Evolutionary conservation across 345 rosid genomes (phyloP).

Genomic region (Gossypium sturtianum): DNA sequence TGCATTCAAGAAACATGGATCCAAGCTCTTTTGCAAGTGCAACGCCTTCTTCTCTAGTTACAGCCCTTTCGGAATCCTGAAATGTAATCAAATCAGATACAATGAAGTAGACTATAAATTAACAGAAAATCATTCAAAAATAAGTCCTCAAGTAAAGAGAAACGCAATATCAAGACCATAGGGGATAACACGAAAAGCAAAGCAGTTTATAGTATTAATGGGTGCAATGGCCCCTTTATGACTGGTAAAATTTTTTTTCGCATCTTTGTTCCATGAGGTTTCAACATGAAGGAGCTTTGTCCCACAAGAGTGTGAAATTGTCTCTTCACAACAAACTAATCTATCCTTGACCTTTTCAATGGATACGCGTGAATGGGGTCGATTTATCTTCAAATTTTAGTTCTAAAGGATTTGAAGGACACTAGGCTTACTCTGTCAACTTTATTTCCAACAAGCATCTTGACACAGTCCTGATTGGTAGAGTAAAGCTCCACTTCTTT

Average conservation of each 20-base stretch:
- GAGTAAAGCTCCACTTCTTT: slow-evolving; percentile 86
- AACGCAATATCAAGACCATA: background rate
- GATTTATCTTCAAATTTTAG: background rate
- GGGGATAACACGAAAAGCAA: background rate
- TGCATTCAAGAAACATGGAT: slow-evolving; percentile 76
- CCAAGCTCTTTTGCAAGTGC: slow-evolving; percentile 72
- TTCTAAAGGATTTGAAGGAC: background rate
- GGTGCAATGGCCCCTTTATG: background rate
- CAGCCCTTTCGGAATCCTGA: slow-evolving; percentile 86
- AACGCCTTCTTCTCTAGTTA: slow-evolving; percentile 80
- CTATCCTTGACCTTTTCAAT: background rate
- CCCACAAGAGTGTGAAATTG: background rate
- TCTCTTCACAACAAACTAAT: background rate
- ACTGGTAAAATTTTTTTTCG: background rate
- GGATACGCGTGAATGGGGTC: background rate
- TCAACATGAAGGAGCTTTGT: background rate
- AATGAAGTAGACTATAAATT: background rate
- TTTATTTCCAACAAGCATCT: slow-evolving; percentile 96
- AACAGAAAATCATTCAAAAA: background rate
- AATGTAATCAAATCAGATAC: background rate
- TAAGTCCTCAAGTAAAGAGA: background rate
- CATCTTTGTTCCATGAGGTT: background rate
- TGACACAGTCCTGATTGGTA: slow-evolving; percentile 74
- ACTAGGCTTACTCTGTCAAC: slow-evolving; percentile 56
- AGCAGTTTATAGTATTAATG: background rate